phyloP scores from a whole-genome alignment of 805 yeast genomes.

The Wickerhamomyces mucosus region DNA sequence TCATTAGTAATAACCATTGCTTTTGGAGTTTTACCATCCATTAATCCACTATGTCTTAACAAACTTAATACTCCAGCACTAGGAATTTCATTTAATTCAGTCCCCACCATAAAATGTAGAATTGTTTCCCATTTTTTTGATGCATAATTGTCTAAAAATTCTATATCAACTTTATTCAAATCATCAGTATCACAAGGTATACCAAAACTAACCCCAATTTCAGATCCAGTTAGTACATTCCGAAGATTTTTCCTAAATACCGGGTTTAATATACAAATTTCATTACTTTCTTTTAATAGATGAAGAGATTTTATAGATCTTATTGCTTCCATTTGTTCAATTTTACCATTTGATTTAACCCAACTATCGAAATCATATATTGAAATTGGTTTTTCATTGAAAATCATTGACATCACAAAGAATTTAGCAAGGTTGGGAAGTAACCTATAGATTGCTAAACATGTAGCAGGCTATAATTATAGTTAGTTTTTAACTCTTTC shows the following conservation, averaged over 20 bases:
- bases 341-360: conserved; percentile 52
- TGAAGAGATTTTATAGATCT: conserved; percentile 70
- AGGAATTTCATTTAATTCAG: conserved; percentile 61
- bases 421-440: conserved; percentile 86
- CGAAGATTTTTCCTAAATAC: conserved; percentile 68
- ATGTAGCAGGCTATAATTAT: conserved; percentile 62
- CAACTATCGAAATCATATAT: conserved; percentile 62
- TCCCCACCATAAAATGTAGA: conserved; percentile 95
- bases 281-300: conserved; percentile 50
- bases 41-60: conserved; percentile 71
- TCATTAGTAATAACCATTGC: conserved; percentile 69
- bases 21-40: conserved; percentile 51
- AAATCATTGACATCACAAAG: conserved; percentile 79
- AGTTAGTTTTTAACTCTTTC: conserved; percentile 11
- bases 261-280: conserved; percentile 49
- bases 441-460: conserved; percentile 84
- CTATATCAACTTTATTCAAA: conserved; percentile 48
- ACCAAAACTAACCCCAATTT: conserved; percentile 65
- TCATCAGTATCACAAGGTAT: conserved; percentile 49
- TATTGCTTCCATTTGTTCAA: conserved; percentile 61
- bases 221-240: conserved; percentile 78
- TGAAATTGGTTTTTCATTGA: conserved; percentile 65
- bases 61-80: conserved; percentile 75
- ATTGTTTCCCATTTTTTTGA: conserved; percentile 90
- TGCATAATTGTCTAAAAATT: conserved; percentile 70